A percentile compares a stretch with the other conserved stretches of the same genome.
phyloP scores from a whole-genome alignment of 192 early-diverging fungal species.

The Backusella tuberculispora region DNA sequence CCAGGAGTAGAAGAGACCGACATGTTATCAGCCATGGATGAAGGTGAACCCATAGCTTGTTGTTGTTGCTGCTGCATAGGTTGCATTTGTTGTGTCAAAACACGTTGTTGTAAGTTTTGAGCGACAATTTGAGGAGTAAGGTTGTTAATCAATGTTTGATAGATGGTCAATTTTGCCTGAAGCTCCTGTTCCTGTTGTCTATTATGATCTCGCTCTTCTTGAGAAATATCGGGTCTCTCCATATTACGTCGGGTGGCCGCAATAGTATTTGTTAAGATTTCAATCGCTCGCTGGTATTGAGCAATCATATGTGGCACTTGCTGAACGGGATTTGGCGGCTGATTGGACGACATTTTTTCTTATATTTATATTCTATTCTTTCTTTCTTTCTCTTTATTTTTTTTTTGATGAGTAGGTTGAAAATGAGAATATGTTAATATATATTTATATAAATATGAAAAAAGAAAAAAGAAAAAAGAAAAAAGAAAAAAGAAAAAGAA shows the following conservation, averaged over 20 bases:
- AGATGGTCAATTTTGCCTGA: constrained; percentile 31
- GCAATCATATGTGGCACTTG: constrained; percentile 28
- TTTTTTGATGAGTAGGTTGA: no score
- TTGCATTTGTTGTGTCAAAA: constrained; percentile 9
- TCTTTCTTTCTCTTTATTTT: neutral
- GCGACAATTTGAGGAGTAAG: constrained; percentile 24
- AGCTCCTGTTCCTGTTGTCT: constrained; percentile 30
- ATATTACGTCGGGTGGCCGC: constrained; percentile 21
- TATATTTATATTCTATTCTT: neutral
- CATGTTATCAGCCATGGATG: constrained; percentile 16
- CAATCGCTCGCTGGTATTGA: constrained; percentile 33
- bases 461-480: neutral
- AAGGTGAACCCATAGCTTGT: neutral
- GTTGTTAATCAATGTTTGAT: constrained; percentile 35
- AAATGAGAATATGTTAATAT: no score
- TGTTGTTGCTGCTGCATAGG: constrained; percentile 19
- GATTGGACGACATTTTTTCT: constrained; percentile 17
- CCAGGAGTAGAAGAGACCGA: constrained; percentile 28
- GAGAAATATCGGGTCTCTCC: constrained; percentile 29
- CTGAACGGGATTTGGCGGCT: constrained; percentile 19
- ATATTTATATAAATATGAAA: no score
- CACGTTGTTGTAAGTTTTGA: constrained; percentile 35
- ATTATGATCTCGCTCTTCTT: constrained; percentile 31
- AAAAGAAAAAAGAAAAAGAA: neutral
- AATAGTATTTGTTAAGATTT: constrained; percentile 29